Conservation (phyloP, 805 yeast genomes). For the Saturnispora dispora region DNA sequence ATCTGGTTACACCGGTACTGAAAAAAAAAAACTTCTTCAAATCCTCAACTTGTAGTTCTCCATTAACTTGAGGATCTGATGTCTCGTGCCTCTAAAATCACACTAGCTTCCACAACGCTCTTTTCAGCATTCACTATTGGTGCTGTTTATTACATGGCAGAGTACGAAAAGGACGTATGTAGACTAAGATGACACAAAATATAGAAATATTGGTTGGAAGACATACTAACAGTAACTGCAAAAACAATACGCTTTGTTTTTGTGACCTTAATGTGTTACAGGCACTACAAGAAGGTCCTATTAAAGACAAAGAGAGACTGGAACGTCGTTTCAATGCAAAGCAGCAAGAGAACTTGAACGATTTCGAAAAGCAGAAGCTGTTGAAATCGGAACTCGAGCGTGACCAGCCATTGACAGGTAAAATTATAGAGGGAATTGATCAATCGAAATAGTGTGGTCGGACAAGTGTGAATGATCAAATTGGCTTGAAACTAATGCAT, state of each 20-base stretch:
- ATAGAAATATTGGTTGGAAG: not conserved
- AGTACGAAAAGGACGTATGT: conserved; percentile 53
- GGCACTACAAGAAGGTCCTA: conserved; percentile 75
- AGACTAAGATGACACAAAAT: too few species aligned
- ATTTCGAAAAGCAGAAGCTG: conserved; percentile 56
- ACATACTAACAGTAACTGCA: conserved; percentile 1
- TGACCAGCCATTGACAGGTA: conserved; percentile 56
- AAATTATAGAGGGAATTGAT: conserved; percentile 36
- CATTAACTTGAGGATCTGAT: conserved; percentile 27
- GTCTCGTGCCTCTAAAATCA: conserved; percentile 76
- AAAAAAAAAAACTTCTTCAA: not conserved
- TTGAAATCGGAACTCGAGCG: conserved; percentile 48
- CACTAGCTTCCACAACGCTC: conserved; percentile 50
- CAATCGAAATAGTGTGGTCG: not conserved
- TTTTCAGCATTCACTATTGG: conserved; percentile 51
- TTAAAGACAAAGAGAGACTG: conserved; percentile 67
- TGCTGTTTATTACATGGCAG: conserved; percentile 65
- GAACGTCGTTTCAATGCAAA: conserved; percentile 34
- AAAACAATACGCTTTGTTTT: not conserved
- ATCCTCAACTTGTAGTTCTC: not conserved
- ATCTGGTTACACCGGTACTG: not conserved
- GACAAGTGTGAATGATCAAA: too few species aligned
- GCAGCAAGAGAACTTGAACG: conserved; percentile 49
- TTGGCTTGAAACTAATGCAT: too few species aligned
- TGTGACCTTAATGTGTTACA: conserved; percentile 9